Base-by-base conservation (phyloP, 2,329 filamentous ascomycete species). In the Cercospora zeae-maydis region DNA sequence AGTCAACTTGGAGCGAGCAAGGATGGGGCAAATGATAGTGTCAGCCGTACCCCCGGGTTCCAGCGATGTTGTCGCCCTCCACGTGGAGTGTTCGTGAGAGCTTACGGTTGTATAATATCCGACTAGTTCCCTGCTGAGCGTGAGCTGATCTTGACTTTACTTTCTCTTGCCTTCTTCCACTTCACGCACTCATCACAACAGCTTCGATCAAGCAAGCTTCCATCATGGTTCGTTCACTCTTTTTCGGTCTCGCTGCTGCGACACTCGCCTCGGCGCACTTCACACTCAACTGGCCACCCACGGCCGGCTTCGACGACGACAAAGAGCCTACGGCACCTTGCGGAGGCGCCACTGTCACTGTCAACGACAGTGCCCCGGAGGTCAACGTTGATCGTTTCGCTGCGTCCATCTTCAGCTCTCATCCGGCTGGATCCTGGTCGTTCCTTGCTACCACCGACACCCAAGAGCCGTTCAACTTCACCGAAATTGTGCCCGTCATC, bases 231-330 rank as follows among this genome's bases (percentile, higher is more conserved):
- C 66, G 60, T 57, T 69, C 59, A 24, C 24, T 71, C 47, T 31
- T 74, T 33, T 33, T 78, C 56, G 55, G 61, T 45, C 63, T 73
- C 34, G 66, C 65, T 42, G 66, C 70, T 14, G 68, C 72, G 19
- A 66, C 62, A 49, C 67, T 76, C 61, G 69, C 75, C 24, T 72
- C 77, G 5, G 78, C 79, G 4, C 79, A 81, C 67, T 81, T 80
- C 75, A 68, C 68, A 21, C 73, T 81, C 39, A 66, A 76, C 16
- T 77, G 75, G 62, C 79, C 79, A 24, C 66, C 67, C 10, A 70
- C 71, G 10, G 70, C 70, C 9, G 72, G 70, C 24, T 73, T 73
- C 66, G 54, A 64, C 39, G 71, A 74, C 39, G 71, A 74, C 3
- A 54, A 66, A 52, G 65, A 74, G 59, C 47, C 60, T 30, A 71